Percentiles rank a stretch among this genome's conserved stretches.
These are phyloP conservation scores for Boletus sp. DNA, from an alignment of 768 basidiomycete genomes.

Conservation along the genomic window DNA sequence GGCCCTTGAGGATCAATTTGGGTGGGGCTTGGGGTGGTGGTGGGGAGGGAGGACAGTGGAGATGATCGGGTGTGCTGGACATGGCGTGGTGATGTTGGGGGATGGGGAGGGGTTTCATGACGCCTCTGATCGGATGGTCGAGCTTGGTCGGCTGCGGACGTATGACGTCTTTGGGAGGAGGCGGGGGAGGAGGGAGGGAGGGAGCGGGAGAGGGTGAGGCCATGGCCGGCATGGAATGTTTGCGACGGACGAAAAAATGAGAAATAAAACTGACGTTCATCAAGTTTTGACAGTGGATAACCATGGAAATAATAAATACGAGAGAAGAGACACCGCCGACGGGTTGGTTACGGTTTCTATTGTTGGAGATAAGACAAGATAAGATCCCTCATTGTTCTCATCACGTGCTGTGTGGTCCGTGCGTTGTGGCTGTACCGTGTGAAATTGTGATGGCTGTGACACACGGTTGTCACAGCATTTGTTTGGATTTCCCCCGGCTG, in stretches of 20 bases:
- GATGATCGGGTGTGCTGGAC: background rate
- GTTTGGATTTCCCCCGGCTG: constrained; percentile 36
- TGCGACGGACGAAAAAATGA: constrained; percentile 13
- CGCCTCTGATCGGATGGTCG: background rate
- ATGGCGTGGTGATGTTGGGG: constrained; percentile 12
- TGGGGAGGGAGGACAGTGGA: constrained; percentile 2
- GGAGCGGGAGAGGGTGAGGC: background rate
- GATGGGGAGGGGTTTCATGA: constrained; percentile 23
- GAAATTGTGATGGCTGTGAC: constrained; percentile 29
- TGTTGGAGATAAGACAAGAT: constrained; percentile 12
- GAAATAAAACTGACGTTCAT: constrained; percentile 16
- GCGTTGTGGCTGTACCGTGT: constrained; percentile 25
- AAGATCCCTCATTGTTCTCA: background rate
- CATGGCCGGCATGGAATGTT: constrained; percentile 11
- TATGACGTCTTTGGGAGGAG: constrained; percentile 23
- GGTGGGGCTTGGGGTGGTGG: constrained; percentile 7
- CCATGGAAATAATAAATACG: constrained; percentile 8
- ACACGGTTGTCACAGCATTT: constrained; percentile 28
- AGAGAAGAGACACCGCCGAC: too few relatives aligned
- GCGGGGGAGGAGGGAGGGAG: constrained; percentile 16
- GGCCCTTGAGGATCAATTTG: background rate
- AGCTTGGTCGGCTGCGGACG: too few relatives aligned
- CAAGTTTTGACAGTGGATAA: constrained; percentile 4
- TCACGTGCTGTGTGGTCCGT: constrained; percentile 26
- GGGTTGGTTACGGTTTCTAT: too few relatives aligned